Conservation (phyloP, 2,329 filamentous ascomycete genomes). For the Aspergillus tamarii region DNA sequence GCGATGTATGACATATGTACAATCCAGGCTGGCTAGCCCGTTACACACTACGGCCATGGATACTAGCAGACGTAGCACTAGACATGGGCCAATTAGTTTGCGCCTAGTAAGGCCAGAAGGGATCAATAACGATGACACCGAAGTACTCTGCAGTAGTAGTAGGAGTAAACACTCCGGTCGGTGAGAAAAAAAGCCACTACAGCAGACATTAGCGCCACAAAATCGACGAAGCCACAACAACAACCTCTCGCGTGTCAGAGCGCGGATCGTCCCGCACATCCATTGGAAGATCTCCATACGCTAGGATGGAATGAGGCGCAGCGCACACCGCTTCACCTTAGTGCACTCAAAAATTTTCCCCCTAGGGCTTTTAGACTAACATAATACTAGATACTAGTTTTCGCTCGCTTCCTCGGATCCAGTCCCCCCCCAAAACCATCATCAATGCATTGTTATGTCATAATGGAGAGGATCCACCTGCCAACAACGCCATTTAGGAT, state of each 20-base stretch:
- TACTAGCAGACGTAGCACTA: no score
- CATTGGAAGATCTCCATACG: slow-evolving; percentile 23
- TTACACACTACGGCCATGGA: no score
- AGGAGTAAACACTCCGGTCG: slow-evolving; percentile 13
- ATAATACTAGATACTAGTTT: not conserved
- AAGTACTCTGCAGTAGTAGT: no score
- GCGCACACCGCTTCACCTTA: slow-evolving; percentile 24
- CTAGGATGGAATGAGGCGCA: slow-evolving; percentile 23
- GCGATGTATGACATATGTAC: no score
- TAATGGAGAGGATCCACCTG: slow-evolving; percentile 6
- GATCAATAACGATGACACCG: no score
- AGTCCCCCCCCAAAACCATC: not conserved
- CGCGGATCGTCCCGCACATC: slow-evolving; percentile 21
- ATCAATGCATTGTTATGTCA: slow-evolving; percentile 8
- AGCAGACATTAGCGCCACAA: slow-evolving; percentile 22
- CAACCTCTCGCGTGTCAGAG: slow-evolving; percentile 21
- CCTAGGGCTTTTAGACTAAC: no score
- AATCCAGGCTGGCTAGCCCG: no score
- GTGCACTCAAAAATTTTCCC: not conserved
- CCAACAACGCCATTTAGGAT: slow-evolving; percentile 19
- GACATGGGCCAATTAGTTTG: no score
- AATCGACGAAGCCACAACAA: slow-evolving; percentile 23
- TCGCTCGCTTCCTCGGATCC: not conserved
- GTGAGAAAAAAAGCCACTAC: slow-evolving; percentile 18
- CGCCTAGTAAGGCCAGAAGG: no score